Conservation (phyloP, 352 stramenopile species). For the Phytopythium mirpurense region DNA sequence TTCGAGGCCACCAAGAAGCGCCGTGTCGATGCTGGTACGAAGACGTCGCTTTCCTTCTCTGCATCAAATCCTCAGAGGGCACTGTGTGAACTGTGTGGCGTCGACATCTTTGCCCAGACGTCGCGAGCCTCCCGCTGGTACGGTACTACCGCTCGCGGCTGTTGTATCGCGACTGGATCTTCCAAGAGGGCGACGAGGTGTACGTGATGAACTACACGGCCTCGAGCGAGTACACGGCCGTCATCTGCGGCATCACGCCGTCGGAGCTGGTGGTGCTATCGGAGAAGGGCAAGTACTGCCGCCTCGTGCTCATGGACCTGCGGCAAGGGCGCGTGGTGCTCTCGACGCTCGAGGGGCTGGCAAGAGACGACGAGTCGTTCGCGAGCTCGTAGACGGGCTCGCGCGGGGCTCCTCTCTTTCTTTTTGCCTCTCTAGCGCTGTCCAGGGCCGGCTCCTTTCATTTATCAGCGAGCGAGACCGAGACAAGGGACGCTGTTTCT, state of each 20-base stretch:
- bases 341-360: conserved; percentile 40
- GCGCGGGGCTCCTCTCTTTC: conserved; percentile 18
- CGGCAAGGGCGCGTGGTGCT: conserved; percentile 58
- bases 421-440: conserved; percentile 13
- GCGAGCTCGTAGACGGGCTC: conserved; percentile 37
- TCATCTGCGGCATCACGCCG: conserved; percentile 62
- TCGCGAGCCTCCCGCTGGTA: conserved; percentile 32
- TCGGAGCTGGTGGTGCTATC: conserved; percentile 75
- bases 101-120: conserved; percentile 20
- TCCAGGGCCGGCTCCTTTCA: conserved; percentile 23
- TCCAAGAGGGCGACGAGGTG: conserved; percentile 77
- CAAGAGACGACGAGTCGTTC: conserved; percentile 39
- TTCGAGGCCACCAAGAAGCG: conserved; percentile 61
- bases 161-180: conserved; percentile 69
- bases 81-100: too few species aligned
- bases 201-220: conserved; percentile 59
- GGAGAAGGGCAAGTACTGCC: conserved; percentile 74
- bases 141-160: conserved; percentile 75
- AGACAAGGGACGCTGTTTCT: conserved; percentile 6
- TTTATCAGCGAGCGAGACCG: conserved; percentile 5
- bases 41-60: background rate
- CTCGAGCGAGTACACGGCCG: conserved; percentile 55
- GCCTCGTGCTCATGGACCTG: conserved; percentile 73
- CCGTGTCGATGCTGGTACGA: conserved; percentile 42
- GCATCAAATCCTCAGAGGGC: too few species aligned